Base-by-base conservation (phyloP, 2,329 filamentous ascomycete genomes). In the Cercospora canescens region DNA sequence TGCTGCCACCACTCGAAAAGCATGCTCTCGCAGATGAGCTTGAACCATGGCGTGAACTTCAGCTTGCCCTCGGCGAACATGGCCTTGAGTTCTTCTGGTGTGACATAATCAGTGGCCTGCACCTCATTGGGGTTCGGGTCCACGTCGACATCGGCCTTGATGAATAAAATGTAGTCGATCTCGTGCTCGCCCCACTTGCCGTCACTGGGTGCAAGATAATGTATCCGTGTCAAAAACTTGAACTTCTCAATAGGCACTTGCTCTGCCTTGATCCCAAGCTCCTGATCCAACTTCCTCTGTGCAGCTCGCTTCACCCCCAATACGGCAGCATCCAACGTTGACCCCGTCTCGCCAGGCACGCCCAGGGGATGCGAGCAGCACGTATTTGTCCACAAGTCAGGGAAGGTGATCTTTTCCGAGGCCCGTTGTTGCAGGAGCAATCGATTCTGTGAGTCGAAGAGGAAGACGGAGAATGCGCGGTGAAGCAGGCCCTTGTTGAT, bases 361-460 rank as follows among this genome's bases (percentile, higher is more conserved):
- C 92, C 92, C 67, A 99, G 86, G 5, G 95, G 95, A 81, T 99
- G 95, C 41, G 95, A 99, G 85, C 95, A 99, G 86, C 95, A 99
- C 34, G 95, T 99, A 82, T 99, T 99, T 70, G 95, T 99, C 95
- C 95, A 99, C 90, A 97, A 94, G 78, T 97, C 93, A n/a, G 95
- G 94, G 82, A 99, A 99, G 6, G 95, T 99, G 77, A 99, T 99
- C 85, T 99, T 99, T 83, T 98, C 94, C 45, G 89, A 84, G 30
- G 95, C 95, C 72, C 95, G 91, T 84, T 98, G 95, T 82, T 99
- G 95, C 60, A 99, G 88, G 52, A 99, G 90, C 67, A 98, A 85
- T 74, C 93, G 91, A 80, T 97, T 96, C 78, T 95, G 87, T 68
- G 92, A 90, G 82, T 98, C 93, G 85, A 99, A 99, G 72, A 99